Evolutionary conservation across 768 basidiomycete genomes (phyloP), one percentile per base, ranked within the genome.

Genomic region (Lactarius indigo): DNA sequence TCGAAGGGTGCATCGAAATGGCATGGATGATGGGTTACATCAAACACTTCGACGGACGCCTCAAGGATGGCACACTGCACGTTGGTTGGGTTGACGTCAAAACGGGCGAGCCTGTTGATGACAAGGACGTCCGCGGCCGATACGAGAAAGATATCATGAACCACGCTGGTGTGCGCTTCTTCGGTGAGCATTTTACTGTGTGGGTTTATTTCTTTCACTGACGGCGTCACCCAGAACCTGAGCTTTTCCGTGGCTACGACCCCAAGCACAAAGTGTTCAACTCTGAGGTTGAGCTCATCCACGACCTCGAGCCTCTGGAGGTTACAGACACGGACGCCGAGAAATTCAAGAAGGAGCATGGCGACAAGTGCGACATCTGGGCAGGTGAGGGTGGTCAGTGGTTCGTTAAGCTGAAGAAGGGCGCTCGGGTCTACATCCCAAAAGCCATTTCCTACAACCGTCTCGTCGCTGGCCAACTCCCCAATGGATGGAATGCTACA

Each of bases 21-120:
- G 96, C 96, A 3, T 99, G 96, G 96, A 89, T 98, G 78, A 98
- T 96, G 93, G 96, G 97, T 50, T 87, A 86, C 79, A 97, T 98
- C 85, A 97, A 96, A 78, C 95, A 99, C 81, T 96, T 98, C 78
- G 93, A 99, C 71, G 97, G 97, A 20, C 94, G 94, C 65, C 84
- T 98, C 71, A 95, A 96, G 80, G 87, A 91, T 71, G 94, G 94
- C 54, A 86, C 91, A 37, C 83, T 96, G 37, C 91, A 98, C 74
- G 96, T 99, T 71, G 97, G 97, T 39, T 99, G 97, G 97, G 95
- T 98, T 58, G 96, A 98, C 74, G 87, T 88, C 74, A 96, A 97
- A 83, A 87, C 90, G 17, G 85, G 81, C 54, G 96, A 98, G 69
- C 94, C 97, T 8, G 90, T 99, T 41, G 96, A 98, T 74, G 97